Evolutionary conservation across 345 rosid species (phyloP).

Genomic region (Pseudoturritis turrita): DNA sequence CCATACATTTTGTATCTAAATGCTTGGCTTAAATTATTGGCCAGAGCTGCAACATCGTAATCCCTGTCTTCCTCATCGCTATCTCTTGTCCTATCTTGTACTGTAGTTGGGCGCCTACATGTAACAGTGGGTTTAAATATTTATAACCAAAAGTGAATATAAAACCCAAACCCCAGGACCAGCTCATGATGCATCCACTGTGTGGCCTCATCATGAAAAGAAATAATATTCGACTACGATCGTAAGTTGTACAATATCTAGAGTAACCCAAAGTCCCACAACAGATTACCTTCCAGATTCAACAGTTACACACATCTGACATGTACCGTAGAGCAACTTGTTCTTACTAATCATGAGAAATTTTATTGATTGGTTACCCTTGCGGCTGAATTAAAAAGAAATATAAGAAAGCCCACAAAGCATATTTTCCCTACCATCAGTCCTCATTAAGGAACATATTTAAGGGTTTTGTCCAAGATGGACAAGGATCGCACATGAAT

Average conservation of each 20-base stretch:
- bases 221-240: not conserved
- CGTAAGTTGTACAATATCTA: not conserved
- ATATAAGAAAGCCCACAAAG: not conserved
- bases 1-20: slow-evolving; percentile 88
- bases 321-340: not conserved
- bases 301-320: not conserved
- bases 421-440: not conserved
- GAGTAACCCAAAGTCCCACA: not conserved
- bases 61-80: slow-evolving; percentile 97
- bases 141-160: slow-evolving; percentile 9
- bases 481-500: slow-evolving; percentile 2
- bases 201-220: not conserved
- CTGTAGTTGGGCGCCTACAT: slow-evolving; percentile 90
- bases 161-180: not conserved
- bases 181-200: not conserved
- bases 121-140: slow-evolving; percentile 12
- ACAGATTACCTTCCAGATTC: not conserved
- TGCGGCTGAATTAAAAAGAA: not conserved
- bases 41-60: slow-evolving; percentile 94
- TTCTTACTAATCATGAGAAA: not conserved
- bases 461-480: not conserved
- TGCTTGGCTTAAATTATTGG: slow-evolving; percentile 91
- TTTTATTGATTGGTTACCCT: not conserved
- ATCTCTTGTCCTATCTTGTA: slow-evolving; percentile 92
- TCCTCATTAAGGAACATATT: not conserved